phyloP scores from a whole-genome alignment of 495 filamentous ascomycete species.

The Podospora pseudopauciseta region DNA sequence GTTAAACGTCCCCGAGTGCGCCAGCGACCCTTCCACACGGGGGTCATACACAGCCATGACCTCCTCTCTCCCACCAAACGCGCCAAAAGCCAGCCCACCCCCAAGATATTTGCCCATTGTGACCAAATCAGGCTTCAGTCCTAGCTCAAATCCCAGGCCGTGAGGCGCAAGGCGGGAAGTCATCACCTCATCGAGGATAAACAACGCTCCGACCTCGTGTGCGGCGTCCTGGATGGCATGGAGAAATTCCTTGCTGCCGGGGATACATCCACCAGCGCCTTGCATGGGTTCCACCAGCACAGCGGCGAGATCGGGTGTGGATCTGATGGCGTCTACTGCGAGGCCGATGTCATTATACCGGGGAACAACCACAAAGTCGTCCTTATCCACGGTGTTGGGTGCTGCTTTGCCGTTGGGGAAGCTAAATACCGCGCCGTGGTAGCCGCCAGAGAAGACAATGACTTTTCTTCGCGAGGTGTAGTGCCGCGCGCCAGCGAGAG shows the following conservation, averaged over 20 bases:
- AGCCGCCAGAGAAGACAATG: constrained; percentile 49
- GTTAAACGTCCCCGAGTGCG: constrained; percentile 65
- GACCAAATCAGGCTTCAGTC: constrained; percentile 54
- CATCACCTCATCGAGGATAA: constrained; percentile 66
- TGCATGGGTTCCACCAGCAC: constrained; percentile 61
- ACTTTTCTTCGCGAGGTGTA: constrained; percentile 45
- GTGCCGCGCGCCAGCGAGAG: constrained; percentile 39
- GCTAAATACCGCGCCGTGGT: constrained; percentile 52
- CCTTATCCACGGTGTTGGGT: constrained; percentile 31
- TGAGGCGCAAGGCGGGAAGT: constrained; percentile 51
- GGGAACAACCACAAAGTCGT: constrained; percentile 48
- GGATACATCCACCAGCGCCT: constrained; percentile 51
- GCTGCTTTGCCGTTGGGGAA: constrained; percentile 32
- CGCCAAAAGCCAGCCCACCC: constrained; percentile 60
- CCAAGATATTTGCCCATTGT: constrained; percentile 63
- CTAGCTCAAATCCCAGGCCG: constrained; percentile 44
- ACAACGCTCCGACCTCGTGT: constrained; percentile 41
- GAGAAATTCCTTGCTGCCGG: constrained; percentile 45
- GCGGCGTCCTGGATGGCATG: constrained; percentile 29
- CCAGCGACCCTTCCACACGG: constrained; percentile 23
- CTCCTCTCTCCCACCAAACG: constrained; percentile 55
- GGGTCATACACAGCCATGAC: constrained; percentile 58
- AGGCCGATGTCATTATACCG: constrained; percentile 48
- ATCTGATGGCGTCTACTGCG: constrained; percentile 35
- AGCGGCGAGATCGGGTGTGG: constrained; percentile 41